phyloP scores from a whole-genome alignment of 176 grass and related monocot genomes.

The Bolboschoenus planiculmis region DNA sequence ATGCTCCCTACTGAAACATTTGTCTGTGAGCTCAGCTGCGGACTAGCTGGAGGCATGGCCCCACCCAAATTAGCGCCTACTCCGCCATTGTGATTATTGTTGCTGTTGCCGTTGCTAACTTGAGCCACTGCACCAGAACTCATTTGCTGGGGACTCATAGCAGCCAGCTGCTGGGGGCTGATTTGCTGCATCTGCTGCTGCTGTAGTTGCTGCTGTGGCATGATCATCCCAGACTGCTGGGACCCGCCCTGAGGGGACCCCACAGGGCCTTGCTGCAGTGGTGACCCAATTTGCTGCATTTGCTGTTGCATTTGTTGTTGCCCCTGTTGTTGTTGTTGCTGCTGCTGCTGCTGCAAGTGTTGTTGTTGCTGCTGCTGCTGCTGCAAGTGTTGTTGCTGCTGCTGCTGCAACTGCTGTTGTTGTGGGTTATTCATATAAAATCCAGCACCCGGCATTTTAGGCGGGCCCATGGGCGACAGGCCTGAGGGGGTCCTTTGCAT shows the following conservation, averaged over 20 bases:
- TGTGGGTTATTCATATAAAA: slow-evolving; percentile 69
- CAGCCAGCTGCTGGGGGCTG: slow-evolving; percentile 37
- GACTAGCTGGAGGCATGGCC: slow-evolving; percentile 63
- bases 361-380: slow-evolving; percentile 36
- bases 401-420: slow-evolving; percentile 31
- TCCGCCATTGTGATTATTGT: slow-evolving; percentile 30
- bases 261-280: slow-evolving; percentile 41
- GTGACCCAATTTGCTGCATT: slow-evolving; percentile 43
- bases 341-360: slow-evolving; percentile 34
- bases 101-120: slow-evolving; percentile 36
- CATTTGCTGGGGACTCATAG: slow-evolving; percentile 76
- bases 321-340: slow-evolving; percentile 14
- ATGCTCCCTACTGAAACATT: slow-evolving; percentile 83
- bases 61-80: slow-evolving; percentile 33
- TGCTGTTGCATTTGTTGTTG: slow-evolving; percentile 29
- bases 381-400: slow-evolving; percentile 10
- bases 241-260: slow-evolving; percentile 60
- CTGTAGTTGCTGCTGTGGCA: slow-evolving; percentile 69
- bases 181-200: slow-evolving; percentile 61
- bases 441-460: slow-evolving; percentile 65
- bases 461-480: slow-evolving; percentile 77
- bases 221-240: slow-evolving; percentile 52
- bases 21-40: slow-evolving; percentile 90
- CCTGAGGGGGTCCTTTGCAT: slow-evolving; percentile 45
- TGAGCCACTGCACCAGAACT: slow-evolving; percentile 69